phyloP scores from a whole-genome alignment of 257 asterid species.

The Solanum rostratum region DNA sequence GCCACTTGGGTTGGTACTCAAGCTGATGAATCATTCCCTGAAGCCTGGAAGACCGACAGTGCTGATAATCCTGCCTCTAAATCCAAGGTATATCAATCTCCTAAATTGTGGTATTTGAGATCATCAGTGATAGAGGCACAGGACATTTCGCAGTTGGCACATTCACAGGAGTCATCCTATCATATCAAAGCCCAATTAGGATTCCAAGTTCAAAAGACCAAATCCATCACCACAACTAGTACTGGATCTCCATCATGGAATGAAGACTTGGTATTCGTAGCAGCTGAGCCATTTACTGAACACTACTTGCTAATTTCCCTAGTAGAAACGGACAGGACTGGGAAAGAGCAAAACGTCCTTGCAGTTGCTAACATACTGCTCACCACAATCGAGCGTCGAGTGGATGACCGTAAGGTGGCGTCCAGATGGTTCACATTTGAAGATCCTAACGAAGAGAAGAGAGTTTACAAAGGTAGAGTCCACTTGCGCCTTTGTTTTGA shows the following conservation, averaged over 20 bases:
- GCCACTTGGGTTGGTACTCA: slow-evolving; percentile 94
- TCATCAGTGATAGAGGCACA: slow-evolving; percentile 70
- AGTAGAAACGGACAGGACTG: slow-evolving; percentile 31
- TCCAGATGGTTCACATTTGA: slow-evolving; percentile 78
- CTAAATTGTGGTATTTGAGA: slow-evolving; percentile 77
- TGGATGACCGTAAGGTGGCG: slow-evolving; percentile 68
- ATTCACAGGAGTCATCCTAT: slow-evolving; percentile 28
- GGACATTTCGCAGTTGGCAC: slow-evolving; percentile 31
- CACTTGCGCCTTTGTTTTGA: slow-evolving; percentile 69
- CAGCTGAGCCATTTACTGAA: slow-evolving; percentile 78
- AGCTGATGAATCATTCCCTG: slow-evolving; percentile 82
- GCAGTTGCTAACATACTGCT: slow-evolving; percentile 53
- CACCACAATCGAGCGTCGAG: slow-evolving; percentile 58
- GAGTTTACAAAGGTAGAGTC: slow-evolving; percentile 56
- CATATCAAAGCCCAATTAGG: slow-evolving; percentile 59
- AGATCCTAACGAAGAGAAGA: slow-evolving; percentile 41
- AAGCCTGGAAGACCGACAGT: slow-evolving; percentile 81
- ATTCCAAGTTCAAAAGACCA: slow-evolving; percentile 64
- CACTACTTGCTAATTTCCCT: slow-evolving; percentile 26
- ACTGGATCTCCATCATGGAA: slow-evolving; percentile 71
- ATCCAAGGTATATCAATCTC: slow-evolving; percentile 77
- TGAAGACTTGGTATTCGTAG: slow-evolving; percentile 62
- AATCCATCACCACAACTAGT: slow-evolving; percentile 14
- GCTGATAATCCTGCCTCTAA: slow-evolving; percentile 42
- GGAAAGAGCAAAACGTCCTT: slow-evolving; percentile 35